Evolutionary conservation across 192 early-diverging fungal genomes (phyloP).

Genomic region (Rhizophagus clarus): DNA sequence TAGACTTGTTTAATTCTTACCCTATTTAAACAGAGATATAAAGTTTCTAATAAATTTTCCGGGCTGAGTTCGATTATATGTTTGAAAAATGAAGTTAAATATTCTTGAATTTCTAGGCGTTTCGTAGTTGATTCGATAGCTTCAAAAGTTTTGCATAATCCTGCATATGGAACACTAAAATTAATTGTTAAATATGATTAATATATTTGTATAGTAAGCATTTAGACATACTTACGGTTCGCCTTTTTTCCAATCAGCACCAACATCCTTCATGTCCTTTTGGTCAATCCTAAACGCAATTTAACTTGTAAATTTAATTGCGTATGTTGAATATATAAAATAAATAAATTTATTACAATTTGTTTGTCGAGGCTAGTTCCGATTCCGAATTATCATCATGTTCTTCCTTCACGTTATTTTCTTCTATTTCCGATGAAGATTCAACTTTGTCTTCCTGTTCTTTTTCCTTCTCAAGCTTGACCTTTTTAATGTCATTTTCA

Average conservation of each 20-base stretch:
- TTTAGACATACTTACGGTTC: slow-evolving; percentile 40
- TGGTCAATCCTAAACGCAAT: background rate
- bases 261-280: background rate
- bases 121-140: slow-evolving; percentile 88
- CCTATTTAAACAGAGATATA: slow-evolving; percentile 92
- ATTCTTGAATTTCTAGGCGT: slow-evolving; percentile 74
- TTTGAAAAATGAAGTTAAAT: slow-evolving; percentile 70
- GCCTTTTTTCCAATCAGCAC: slow-evolving; percentile 45
- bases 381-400: background rate
- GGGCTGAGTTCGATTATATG: slow-evolving; percentile 67
- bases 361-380: background rate
- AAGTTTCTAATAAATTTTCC: slow-evolving; percentile 65
- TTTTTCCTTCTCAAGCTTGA: background rate
- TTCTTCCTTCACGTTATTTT: background rate
- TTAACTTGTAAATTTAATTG: background rate
- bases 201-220: background rate
- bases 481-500: background rate
- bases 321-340: background rate
- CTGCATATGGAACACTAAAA: slow-evolving; percentile 77
- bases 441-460: no score
- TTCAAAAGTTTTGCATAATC: slow-evolving; percentile 90
- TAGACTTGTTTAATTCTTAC: slow-evolving; percentile 41
- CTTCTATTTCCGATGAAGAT: background rate
- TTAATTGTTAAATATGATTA: background rate
- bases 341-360: background rate